Conservation (phyloP, 1,284 basidiomycete species). For the Hemileia vastatrix region DNA sequence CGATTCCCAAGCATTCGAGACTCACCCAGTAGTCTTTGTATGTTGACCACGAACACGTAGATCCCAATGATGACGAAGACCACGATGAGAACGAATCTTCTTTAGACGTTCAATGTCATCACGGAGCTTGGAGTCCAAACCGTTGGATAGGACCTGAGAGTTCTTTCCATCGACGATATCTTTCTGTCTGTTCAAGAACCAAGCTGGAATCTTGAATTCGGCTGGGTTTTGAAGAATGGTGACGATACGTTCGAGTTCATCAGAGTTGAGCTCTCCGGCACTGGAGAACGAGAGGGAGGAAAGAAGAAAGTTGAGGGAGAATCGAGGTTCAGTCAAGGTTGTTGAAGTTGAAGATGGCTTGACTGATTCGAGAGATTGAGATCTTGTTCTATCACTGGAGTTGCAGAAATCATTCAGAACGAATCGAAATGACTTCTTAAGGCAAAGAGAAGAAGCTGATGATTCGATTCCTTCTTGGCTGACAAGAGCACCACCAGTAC, state of each 20-base stretch:
- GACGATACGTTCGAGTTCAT: conserved; percentile 45
- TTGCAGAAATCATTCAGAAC: too few species aligned
- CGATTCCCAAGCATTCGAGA: too few species aligned
- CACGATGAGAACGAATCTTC: conserved; percentile 45
- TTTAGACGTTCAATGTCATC: conserved; percentile 45
- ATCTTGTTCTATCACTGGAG: too few species aligned
- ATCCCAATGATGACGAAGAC: conserved; percentile 43
- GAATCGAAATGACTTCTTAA: too few species aligned
- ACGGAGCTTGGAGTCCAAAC: conserved; percentile 44
- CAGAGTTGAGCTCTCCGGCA: conserved; percentile 45
- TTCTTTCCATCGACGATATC: conserved; percentile 44
- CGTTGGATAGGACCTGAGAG: conserved; percentile 42
- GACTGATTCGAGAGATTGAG: neutral
- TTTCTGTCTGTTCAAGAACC: conserved; percentile 45
- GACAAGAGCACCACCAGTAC: too few species aligned
- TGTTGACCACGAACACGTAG: conserved; percentile 45
- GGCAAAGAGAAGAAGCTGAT: too few species aligned
- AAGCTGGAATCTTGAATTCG: conserved; percentile 45
- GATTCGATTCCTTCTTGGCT: too few species aligned
- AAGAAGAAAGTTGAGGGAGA: neutral
- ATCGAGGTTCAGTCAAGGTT: neutral
- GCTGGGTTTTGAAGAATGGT: conserved; percentile 44
- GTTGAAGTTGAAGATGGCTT: too few species aligned
- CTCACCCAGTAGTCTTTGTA: too few species aligned
- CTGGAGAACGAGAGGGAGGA: conserved; percentile 20